Evolutionary conservation across 1,139 yeast species (phyloP), one percentile per base, ranked within the genome.

Genomic region (Geotrichum citri-aurantii): DNA sequence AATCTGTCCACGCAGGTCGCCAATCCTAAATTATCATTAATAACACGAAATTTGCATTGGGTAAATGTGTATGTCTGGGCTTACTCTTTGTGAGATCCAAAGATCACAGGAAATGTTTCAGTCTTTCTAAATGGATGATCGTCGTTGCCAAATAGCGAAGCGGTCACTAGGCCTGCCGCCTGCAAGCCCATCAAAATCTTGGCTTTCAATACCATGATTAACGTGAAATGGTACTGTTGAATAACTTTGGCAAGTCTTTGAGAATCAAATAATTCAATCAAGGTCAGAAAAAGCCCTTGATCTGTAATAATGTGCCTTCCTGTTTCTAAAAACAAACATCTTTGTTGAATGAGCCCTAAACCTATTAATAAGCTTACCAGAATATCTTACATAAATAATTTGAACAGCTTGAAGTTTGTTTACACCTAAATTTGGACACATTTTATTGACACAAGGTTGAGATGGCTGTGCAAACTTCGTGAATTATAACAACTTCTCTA

Each of bases 1-100:
- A 59, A 76, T 59, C 57, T 77, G 70, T 47, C 71, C 59, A 56
- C 68, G 24, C 63, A 59, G 26, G 56, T 61, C 55, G 60, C 63
- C 42, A 1, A 79, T 60, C 60, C 70, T 67, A 48, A 10, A 10
- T 19, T 6, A 46, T 14, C 46, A 33, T 29, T 42, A 57, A 29
- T 17, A 42, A n/a, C 27, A 24, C 19, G 23, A 31, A 29, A n/a
- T 19, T 14, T 23, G 19, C 27, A 31, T 24, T 17, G 31, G 33
- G 12, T 23, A 23, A n/a, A 23, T 48, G 8, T 17, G 11, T 37
- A 4, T 24, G 6, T 27, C 2, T 31, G 24, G 11, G 55, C 69
- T 50, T 62, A 66, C 69, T 68, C 71, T 59, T 61, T 52, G 49
- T 61, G 64, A n/a, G 65, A 63, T 17, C 63, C 66, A 52, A 65